These are phyloP conservation scores for Russula griseocarnosa DNA, from an alignment of 768 basidiomycete genomes.

Conservation along the genomic window DNA sequence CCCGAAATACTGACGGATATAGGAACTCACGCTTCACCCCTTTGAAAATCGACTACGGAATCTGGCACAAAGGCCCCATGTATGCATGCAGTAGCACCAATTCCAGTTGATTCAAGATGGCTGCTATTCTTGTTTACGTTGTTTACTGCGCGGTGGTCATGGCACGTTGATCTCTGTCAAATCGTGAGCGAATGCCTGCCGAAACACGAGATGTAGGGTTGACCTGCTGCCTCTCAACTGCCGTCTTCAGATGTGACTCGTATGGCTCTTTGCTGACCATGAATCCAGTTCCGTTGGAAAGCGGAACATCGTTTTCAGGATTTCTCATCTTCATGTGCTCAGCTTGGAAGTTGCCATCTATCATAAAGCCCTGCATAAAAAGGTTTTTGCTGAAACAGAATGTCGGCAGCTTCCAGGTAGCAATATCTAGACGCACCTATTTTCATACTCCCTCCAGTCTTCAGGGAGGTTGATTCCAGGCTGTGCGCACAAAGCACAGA, in stretches of 20 bases:
- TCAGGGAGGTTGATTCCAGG: too few relatives aligned
- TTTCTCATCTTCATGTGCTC: background rate
- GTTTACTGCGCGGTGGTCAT: constrained; percentile 2
- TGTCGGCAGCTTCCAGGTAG: too few relatives aligned
- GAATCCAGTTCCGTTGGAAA: constrained; percentile 1
- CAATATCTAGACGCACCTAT: too few relatives aligned
- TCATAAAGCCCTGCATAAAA: too few relatives aligned
- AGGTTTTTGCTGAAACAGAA: too few relatives aligned
- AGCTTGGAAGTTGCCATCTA: too few relatives aligned
- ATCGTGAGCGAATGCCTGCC: background rate
- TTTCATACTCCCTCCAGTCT: too few relatives aligned
- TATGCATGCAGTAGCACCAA: too few relatives aligned
- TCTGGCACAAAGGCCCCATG: too few relatives aligned
- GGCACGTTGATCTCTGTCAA: background rate
- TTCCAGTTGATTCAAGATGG: too few relatives aligned
- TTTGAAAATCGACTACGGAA: background rate
- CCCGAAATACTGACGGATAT: background rate
- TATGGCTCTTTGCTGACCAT: background rate
- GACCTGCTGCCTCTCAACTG: constrained; percentile 1
- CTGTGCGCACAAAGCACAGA: too few relatives aligned
- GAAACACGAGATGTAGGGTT: background rate
- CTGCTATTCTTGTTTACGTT: too few relatives aligned
- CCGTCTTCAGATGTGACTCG: background rate
- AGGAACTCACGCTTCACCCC: background rate
- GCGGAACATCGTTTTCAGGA: background rate